Evolutionary conservation across 1,284 basidiomycete genomes (phyloP).

Genomic region (Cryptococcus sp.): DNA sequence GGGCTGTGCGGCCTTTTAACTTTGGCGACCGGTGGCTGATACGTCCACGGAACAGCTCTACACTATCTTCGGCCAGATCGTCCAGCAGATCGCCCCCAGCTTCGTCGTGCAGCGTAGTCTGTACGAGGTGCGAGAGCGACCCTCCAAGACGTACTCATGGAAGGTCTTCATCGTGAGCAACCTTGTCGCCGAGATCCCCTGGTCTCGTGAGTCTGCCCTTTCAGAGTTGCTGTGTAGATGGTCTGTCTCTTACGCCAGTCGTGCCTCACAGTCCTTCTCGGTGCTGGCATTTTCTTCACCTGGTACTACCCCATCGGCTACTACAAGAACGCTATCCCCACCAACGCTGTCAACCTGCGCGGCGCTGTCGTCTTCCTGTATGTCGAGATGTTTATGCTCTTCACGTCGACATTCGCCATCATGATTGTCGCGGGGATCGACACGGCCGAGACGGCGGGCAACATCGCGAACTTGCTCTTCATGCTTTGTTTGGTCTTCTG

Average conservation of each 20-base stretch:
- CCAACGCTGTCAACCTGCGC: slow-evolving; percentile 38
- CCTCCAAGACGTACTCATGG: slow-evolving; percentile 81
- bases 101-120: slow-evolving; percentile 56
- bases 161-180: slow-evolving; percentile 57
- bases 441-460: slow-evolving; percentile 50
- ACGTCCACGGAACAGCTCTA: slow-evolving; percentile 28
- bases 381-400: slow-evolving; percentile 47
- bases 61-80: slow-evolving; percentile 50
- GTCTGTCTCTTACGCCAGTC: background rate
- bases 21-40: background rate
- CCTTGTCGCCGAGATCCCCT: slow-evolving; percentile 50
- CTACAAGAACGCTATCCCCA: slow-evolving; percentile 45
- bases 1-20: slow-evolving; percentile 54
- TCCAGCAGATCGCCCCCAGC: slow-evolving; percentile 52
- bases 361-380: slow-evolving; percentile 47
- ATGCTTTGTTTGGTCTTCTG: slow-evolving; percentile 51
- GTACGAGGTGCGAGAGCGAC: slow-evolving; percentile 69
- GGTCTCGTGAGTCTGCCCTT: slow-evolving; percentile 23
- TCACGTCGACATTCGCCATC: slow-evolving; percentile 50
- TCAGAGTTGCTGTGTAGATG: background rate
- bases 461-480: slow-evolving; percentile 51
- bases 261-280: slow-evolving; percentile 51
- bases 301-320: slow-evolving; percentile 52
- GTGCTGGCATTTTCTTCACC: slow-evolving; percentile 49
- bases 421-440: slow-evolving; percentile 46